phyloP scores from a whole-genome alignment of 495 filamentous ascomycete genomes.

The Thermothielavioides terrestris region DNA sequence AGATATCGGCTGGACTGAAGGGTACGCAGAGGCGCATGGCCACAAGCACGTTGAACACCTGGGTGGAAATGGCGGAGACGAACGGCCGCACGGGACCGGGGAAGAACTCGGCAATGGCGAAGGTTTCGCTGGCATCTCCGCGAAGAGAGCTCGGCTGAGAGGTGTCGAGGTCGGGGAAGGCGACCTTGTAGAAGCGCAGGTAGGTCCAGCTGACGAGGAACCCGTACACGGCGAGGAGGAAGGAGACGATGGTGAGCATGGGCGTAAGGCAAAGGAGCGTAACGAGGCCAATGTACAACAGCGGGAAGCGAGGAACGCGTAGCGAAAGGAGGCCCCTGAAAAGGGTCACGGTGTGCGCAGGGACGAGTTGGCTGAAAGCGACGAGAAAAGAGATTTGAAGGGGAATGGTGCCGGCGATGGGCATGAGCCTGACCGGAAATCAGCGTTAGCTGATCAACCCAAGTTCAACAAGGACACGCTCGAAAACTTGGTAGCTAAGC shows the following conservation, averaged over 20 bases:
- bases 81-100: slow-evolving; percentile 76
- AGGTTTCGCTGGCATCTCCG: slow-evolving; percentile 92
- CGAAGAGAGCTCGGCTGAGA: slow-evolving; percentile 56
- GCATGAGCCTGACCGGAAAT: slow-evolving; percentile 48
- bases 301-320: slow-evolving; percentile 83
- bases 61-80: slow-evolving; percentile 61
- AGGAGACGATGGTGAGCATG: slow-evolving; percentile 75
- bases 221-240: slow-evolving; percentile 71
- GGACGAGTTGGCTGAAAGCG: slow-evolving; percentile 95
- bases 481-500: no score
- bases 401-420: slow-evolving; percentile 79
- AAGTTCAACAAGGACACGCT: no score
- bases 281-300: slow-evolving; percentile 71
- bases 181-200: slow-evolving; percentile 82
- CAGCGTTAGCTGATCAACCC: slow-evolving; percentile 9
- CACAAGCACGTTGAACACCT: slow-evolving; percentile 66
- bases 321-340: slow-evolving; percentile 80
- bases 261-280: slow-evolving; percentile 69
- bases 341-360: slow-evolving; percentile 93
- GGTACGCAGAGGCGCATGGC: slow-evolving; percentile 69
- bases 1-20: slow-evolving; percentile 78
- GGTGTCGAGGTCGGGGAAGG: slow-evolving; percentile 52
- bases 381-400: slow-evolving; percentile 92
- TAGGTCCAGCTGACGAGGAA: slow-evolving; percentile 91
- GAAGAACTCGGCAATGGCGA: slow-evolving; percentile 91